Evolutionary conservation across 805 yeast species (phyloP).

Genomic region (Wickerhamomyces queroliae): DNA sequence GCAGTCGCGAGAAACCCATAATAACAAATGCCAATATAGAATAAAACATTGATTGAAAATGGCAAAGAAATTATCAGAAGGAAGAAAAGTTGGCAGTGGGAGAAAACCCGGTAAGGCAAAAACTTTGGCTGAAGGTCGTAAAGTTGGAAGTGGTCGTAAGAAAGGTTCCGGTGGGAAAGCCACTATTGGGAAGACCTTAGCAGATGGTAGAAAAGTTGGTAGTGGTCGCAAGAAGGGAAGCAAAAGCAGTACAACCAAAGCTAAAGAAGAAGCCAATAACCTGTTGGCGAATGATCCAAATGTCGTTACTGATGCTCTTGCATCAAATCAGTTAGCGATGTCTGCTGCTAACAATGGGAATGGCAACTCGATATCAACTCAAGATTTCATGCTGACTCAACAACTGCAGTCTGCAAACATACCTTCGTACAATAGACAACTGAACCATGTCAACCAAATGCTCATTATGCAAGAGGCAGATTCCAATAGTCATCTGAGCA

Average conservation of each 20-base stretch:
- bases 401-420: too few relatives aligned
- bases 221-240: constrained; percentile 21
- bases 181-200: constrained; percentile 17
- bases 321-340: background rate
- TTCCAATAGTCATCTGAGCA: too few relatives aligned
- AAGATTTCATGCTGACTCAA: too few relatives aligned
- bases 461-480: too few relatives aligned
- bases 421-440: too few relatives aligned
- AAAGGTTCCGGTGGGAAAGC: constrained; percentile 21
- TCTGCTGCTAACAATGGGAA: too few relatives aligned
- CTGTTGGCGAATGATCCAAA: background rate
- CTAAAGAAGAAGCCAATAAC: background rate
- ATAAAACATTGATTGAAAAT: constrained; percentile 4
- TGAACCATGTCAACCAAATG: too few relatives aligned
- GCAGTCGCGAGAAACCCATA: background rate
- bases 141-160: constrained; percentile 23
- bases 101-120: constrained; percentile 24
- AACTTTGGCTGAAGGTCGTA: constrained; percentile 23
- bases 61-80: constrained; percentile 25
- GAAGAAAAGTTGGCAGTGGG: constrained; percentile 24
- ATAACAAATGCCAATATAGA: background rate
- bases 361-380: too few relatives aligned
- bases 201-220: constrained; percentile 21
- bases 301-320: background rate
- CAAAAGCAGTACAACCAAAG: background rate